Conservation (phyloP, 2,329 filamentous ascomycete species). For the Aspergillus fumigatus region DNA sequence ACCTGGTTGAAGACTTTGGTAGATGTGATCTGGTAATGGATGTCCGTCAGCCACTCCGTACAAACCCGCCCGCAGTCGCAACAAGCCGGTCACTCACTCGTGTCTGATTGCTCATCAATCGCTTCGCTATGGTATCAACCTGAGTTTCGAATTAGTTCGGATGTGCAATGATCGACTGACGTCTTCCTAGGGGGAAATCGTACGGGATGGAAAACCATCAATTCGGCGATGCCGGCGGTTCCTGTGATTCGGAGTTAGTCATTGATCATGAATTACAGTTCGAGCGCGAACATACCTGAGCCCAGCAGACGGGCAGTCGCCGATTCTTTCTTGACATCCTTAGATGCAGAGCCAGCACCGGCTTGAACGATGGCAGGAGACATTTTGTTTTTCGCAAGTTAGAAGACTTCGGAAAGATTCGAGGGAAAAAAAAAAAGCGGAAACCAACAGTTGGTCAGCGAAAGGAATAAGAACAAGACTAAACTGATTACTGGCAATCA, state of each 20-base stretch:
- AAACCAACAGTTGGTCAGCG: not conserved
- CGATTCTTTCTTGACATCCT: constrained; percentile 77
- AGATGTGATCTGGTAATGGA: constrained; percentile 49
- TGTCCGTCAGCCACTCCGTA: constrained; percentile 15
- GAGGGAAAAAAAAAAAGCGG: not conserved
- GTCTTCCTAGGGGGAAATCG: constrained; percentile 22
- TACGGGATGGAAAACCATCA: constrained; percentile 89
- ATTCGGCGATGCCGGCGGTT: constrained; percentile 85
- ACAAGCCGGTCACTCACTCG: constrained; percentile 48
- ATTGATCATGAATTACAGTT: constrained; percentile 7
- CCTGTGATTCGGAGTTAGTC: constrained; percentile 49
- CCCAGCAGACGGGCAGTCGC: constrained; percentile 82
- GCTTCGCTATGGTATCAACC: constrained; percentile 98
- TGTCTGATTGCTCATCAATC: constrained; percentile 96
- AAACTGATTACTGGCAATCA: not conserved
- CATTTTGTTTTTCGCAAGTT: constrained; percentile 38
- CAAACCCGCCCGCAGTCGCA: not conserved
- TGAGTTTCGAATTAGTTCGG: constrained; percentile 36
- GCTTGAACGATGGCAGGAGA: constrained; percentile 48
- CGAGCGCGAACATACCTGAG: constrained; percentile 61
- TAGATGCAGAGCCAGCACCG: constrained; percentile 46
- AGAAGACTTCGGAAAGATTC: not conserved
- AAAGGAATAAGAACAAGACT: not conserved
- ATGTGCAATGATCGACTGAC: not conserved
- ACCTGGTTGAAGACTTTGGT: constrained; percentile 73